phyloP scores from a whole-genome alignment of 208 protist genomes.

The Wallacemonas sp. region DNA sequence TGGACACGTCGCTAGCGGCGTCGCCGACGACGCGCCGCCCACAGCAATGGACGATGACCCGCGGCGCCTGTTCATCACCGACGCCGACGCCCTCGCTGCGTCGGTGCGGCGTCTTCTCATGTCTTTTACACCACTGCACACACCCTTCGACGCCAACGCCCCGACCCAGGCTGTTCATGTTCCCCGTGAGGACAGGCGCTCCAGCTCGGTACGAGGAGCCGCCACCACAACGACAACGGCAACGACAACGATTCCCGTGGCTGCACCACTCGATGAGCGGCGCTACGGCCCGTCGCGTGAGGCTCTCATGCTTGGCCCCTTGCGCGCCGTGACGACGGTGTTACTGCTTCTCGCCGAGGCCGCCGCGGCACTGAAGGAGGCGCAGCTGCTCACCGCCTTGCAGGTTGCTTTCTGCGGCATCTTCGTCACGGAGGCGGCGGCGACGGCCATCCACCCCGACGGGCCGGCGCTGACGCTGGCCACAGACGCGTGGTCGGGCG shows the following conservation, averaged over 20 bases:
- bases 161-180: not conserved
- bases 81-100: conserved; percentile 9
- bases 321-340: conserved; percentile 33
- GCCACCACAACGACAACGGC: not conserved
- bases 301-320: conserved; percentile 17
- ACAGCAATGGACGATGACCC: not conserved
- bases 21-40: not conserved
- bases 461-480: not conserved
- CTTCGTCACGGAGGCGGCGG: conserved; percentile 17
- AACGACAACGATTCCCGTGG: not conserved
- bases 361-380: conserved; percentile 52
- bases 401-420: conserved; percentile 39
- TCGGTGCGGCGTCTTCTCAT: conserved; percentile 22
- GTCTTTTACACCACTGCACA: conserved; percentile 30
- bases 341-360: conserved; percentile 49
- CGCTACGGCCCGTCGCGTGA: conserved; percentile 10
- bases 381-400: conserved; percentile 36
- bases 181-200: not conserved
- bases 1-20: not conserved
- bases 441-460: not conserved
- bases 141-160: conserved; percentile 11
- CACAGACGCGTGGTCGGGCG: conserved; percentile 10
- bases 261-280: conserved; percentile 1
- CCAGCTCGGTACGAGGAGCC: not conserved
- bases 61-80: conserved; percentile 14